These are phyloP conservation scores for Aspergillus texensis DNA, from an alignment of 2,329 filamentous ascomycete genomes.

Conservation along the genomic window DNA sequence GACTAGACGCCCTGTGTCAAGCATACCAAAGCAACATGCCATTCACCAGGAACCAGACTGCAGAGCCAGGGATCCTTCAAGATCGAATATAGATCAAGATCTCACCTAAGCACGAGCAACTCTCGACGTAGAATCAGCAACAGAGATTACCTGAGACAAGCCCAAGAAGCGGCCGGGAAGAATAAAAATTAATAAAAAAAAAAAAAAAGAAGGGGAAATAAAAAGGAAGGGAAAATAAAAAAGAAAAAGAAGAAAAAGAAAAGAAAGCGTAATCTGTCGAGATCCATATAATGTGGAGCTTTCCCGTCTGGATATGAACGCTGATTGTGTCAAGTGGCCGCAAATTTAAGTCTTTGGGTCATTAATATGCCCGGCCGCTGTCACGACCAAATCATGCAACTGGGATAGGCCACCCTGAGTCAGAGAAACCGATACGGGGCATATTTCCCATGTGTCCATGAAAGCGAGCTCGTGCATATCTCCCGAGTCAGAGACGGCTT, in stretches of 20 bases:
- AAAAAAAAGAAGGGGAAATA: not conserved
- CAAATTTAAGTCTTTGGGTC: constrained; percentile 1
- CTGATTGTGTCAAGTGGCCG: not conserved
- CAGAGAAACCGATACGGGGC: not conserved
- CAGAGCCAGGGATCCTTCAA: not conserved
- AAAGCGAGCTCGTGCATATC: not conserved
- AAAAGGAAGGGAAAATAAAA: not conserved
- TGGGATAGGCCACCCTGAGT: not conserved
- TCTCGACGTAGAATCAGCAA: not conserved
- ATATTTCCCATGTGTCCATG: not conserved
- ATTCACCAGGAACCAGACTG: not conserved
- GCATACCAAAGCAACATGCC: not conserved
- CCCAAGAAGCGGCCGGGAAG: not conserved
- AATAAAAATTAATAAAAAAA: not conserved
- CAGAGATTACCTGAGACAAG: not conserved
- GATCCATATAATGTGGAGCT: constrained; percentile 1
- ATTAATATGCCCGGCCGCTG: constrained; percentile 1
- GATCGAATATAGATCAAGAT: not conserved
- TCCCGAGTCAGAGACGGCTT: not conserved
- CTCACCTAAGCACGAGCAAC: not conserved
- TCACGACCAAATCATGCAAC: constrained; percentile 1
- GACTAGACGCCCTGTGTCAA: not conserved
- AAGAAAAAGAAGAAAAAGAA: not conserved
- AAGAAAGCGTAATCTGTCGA: not conserved
- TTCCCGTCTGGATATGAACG: not conserved